Evolutionary conservation across 768 basidiomycete species (phyloP), one percentile per base, ranked within the genome.

Genomic region (Boletus reticuloceps): DNA sequence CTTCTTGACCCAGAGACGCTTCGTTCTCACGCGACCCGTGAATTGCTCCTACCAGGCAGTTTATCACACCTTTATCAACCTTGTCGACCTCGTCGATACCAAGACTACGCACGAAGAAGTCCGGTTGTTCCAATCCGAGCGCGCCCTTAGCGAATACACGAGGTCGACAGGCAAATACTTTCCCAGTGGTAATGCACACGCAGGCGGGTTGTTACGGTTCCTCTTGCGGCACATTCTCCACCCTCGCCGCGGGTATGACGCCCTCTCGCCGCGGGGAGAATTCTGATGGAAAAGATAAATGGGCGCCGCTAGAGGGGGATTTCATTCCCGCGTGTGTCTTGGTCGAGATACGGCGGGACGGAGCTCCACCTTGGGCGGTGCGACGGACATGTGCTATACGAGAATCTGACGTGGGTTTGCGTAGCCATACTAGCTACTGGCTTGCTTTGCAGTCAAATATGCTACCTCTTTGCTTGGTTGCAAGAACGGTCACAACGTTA

Each of bases 271-370:
- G 34, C 17, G 43, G 46, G 38, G n/a, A 8, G 8, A 29, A 29
- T 29, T 29, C 29, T 29, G 29, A 29, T 9, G 29, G 29, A 29
- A 29, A 8, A 19, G 10, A 37, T 3, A 20, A 12, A 22, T 6
- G 10, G 38, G 47, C 59, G 44, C 11, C 58, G 47, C 59, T 59
- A 47, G 37, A 43, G 37, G 43, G 27, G 58, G 58, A 55, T 31
- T 50, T 60, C 41, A 8, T 16, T 51, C 51, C 22, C 29, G 46
- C 38, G 11, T 16, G 8, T 51, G 46, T 39, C 44, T 47, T 42
- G 9, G n/a, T n/a, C 14, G 17, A 19, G 37, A 29, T 12, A n/a
- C 27, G 1, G 27, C 25, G 37, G 37, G 48, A 14, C 48, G 25
- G 37, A n/a, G 37, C 48, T 38, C 48, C 37, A 49, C 48, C 32